Evolutionary conservation across 768 basidiomycete species (phyloP).

Genomic region (Tubosaeta sp.): DNA sequence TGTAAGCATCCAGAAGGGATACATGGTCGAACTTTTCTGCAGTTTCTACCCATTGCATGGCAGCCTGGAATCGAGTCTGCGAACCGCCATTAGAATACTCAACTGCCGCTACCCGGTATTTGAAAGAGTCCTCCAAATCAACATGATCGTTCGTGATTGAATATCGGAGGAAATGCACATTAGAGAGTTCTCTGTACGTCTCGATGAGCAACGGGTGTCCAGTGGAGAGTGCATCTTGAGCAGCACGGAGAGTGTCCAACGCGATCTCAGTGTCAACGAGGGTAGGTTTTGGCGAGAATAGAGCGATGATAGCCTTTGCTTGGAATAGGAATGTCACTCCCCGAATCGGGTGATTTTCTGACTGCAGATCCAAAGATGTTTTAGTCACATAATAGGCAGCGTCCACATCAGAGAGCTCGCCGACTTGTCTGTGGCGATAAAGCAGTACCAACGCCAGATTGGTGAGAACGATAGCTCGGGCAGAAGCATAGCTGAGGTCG

Average conservation of each 20-base stretch:
- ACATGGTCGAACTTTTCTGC: constrained; percentile 18
- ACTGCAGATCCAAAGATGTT: constrained; percentile 6
- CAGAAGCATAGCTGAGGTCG: constrained; percentile 5
- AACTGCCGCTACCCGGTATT: constrained; percentile 16
- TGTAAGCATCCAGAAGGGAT: constrained; percentile 13
- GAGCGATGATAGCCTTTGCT: constrained; percentile 14
- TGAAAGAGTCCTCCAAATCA: constrained; percentile 21
- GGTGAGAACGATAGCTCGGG: constrained; percentile 6
- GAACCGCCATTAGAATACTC: constrained; percentile 16
- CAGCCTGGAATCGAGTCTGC: constrained; percentile 11
- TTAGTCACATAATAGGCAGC: constrained; percentile 16
- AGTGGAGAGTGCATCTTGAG: not conserved
- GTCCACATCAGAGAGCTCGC: constrained; percentile 17
- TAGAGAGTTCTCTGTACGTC: constrained; percentile 11
- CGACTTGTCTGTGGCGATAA: constrained; percentile 3
- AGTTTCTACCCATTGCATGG: constrained; percentile 1
- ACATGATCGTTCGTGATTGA: constrained; percentile 1
- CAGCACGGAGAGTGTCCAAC: constrained; percentile 14
- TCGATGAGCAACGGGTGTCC: constrained; percentile 5
- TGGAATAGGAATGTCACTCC: constrained; percentile 16
- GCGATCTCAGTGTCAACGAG: constrained; percentile 17
- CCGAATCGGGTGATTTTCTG: constrained; percentile 14
- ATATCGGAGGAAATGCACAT: constrained; percentile 6
- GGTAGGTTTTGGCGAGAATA: constrained; percentile 3
- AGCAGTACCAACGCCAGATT: constrained; percentile 8